Percentiles rank a stretch among this genome's conserved stretches.
These are phyloP conservation scores for Diplocarpon mali DNA, from an alignment of 2,329 filamentous ascomycete species.

Conservation along the genomic window DNA sequence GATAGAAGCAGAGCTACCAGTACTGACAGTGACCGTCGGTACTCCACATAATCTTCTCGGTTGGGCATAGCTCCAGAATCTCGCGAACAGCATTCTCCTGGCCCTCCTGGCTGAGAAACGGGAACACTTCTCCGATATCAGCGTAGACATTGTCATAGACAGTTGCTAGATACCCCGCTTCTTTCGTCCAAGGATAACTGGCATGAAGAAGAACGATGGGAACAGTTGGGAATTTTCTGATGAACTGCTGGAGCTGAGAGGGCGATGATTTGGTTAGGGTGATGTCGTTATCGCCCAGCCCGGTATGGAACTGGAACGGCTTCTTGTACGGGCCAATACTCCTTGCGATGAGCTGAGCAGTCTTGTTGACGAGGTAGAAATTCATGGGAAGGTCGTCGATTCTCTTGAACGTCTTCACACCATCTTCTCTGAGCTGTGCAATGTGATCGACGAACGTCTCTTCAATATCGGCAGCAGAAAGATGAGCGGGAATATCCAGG, in stretches of 20 bases:
- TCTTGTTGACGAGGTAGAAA: slow-evolving; percentile 54
- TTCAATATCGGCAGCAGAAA: slow-evolving; percentile 26
- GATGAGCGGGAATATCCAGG: slow-evolving; percentile 41
- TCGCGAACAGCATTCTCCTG: slow-evolving; percentile 62
- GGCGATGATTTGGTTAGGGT: slow-evolving; percentile 60
- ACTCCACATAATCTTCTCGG: slow-evolving; percentile 67
- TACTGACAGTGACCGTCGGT: slow-evolving; percentile 59
- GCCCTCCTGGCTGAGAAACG: slow-evolving; percentile 63
- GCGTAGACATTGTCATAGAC: slow-evolving; percentile 73
- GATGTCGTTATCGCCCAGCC: slow-evolving; percentile 72
- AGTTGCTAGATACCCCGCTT: slow-evolving; percentile 67
- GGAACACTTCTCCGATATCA: slow-evolving; percentile 76
- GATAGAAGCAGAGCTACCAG: no score
- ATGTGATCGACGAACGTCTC: slow-evolving; percentile 22
- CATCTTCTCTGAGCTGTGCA: slow-evolving; percentile 14
- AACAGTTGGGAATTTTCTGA: slow-evolving; percentile 55
- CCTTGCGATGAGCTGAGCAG: slow-evolving; percentile 46
- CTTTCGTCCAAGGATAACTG: slow-evolving; percentile 69
- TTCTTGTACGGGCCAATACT: slow-evolving; percentile 41
- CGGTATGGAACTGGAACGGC: slow-evolving; percentile 75
- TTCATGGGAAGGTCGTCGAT: slow-evolving; percentile 57
- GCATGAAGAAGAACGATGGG: slow-evolving; percentile 72
- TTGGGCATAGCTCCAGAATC: slow-evolving; percentile 64
- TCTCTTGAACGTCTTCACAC: slow-evolving; percentile 33
- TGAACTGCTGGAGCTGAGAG: slow-evolving; percentile 62